These are phyloP conservation scores for Fraxinus sp. DNA, from an alignment of 305 asterid genomes.

Conservation along the genomic window DNA sequence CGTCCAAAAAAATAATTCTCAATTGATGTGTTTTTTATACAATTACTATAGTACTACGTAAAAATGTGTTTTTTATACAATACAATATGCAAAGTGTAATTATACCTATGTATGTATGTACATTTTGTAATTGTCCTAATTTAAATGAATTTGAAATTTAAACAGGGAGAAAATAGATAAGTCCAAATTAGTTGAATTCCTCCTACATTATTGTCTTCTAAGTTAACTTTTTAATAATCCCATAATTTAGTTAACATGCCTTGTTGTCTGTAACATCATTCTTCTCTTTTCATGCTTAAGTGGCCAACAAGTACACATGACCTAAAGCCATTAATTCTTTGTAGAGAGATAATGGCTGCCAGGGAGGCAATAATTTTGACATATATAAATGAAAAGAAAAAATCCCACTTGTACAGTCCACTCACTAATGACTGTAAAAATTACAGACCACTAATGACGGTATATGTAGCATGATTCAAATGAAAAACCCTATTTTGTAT, in stretches of 20 bases:
- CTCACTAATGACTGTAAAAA: too few species aligned
- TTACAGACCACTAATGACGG: too few species aligned
- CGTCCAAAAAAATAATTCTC: too few species aligned
- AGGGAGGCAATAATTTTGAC: constrained; percentile 11
- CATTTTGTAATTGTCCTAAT: not conserved
- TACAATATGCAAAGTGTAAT: too few species aligned
- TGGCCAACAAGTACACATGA: constrained; percentile 59
- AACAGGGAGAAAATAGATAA: constrained; percentile 22
- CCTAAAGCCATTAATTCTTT: constrained; percentile 21
- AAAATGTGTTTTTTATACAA: not conserved
- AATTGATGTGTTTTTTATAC: too few species aligned
- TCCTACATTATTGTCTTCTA: constrained; percentile 27
- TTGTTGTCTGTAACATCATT: constrained; percentile 34
- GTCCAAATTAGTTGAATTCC: constrained; percentile 15
- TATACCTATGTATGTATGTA: not conserved
- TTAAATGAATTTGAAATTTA: constrained; percentile 7
- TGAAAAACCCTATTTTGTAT: too few species aligned
- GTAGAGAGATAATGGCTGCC: constrained; percentile 30
- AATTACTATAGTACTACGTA: not conserved
- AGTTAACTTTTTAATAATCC: not conserved
- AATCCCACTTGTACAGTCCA: too few species aligned
- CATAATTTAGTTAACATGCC: constrained; percentile 19
- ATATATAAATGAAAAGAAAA: not conserved
- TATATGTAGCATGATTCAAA: too few species aligned
- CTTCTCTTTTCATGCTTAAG: constrained; percentile 33